Evolutionary conservation across 2,329 filamentous ascomycete genomes (phyloP).

Genomic region (Arthrocladium fulminans): DNA sequence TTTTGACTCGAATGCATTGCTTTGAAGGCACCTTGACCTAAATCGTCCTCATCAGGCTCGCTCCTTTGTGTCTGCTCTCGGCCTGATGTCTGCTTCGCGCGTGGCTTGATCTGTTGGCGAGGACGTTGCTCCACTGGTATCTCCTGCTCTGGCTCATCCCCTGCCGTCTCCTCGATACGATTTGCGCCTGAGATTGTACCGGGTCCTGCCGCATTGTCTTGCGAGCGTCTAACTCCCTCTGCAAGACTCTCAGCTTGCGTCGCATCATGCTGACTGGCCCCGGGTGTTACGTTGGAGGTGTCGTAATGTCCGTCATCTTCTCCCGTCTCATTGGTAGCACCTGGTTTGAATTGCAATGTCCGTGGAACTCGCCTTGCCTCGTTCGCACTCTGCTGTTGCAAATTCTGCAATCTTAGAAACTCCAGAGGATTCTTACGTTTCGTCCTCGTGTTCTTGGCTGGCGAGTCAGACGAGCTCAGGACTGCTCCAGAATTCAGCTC

Average conservation of each 20-base stretch:
- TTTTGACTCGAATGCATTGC: too few relatives aligned
- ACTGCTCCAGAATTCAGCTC: constrained; percentile 9
- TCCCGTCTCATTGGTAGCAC: background rate
- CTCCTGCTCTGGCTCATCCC: background rate
- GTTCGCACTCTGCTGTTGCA: background rate
- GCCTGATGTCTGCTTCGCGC: background rate
- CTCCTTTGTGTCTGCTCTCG: background rate
- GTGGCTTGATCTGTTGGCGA: background rate
- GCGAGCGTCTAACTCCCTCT: background rate
- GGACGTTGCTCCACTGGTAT: background rate
- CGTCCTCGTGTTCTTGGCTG: constrained; percentile 9
- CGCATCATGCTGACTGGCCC: background rate
- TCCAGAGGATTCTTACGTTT: background rate
- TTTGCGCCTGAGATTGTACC: background rate
- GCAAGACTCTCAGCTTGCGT: background rate
- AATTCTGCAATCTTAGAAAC: background rate
- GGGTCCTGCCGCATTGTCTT: background rate
- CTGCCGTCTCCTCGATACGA: background rate
- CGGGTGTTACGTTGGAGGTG: background rate
- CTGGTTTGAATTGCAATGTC: background rate
- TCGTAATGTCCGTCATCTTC: background rate
- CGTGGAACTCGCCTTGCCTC: background rate
- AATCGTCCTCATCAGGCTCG: too few relatives aligned
- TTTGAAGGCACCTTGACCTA: too few relatives aligned
- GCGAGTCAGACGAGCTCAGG: constrained; percentile 12